Evolutionary conservation across 1,139 yeast genomes (phyloP), one percentile per base, ranked within the genome.

Genomic region (Blastobotrys niveus): DNA sequence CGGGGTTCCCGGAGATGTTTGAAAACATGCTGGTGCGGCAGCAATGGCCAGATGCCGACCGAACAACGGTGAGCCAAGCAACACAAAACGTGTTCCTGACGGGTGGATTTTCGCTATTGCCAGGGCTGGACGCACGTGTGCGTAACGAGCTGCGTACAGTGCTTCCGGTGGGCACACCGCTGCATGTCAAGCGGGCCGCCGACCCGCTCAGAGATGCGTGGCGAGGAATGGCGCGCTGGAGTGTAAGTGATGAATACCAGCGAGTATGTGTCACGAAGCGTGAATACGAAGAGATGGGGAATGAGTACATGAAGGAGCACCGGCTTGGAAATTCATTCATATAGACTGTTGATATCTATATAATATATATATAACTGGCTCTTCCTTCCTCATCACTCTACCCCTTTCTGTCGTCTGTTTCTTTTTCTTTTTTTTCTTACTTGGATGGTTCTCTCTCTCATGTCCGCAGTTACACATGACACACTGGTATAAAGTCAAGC

Each of bases 171-270:
- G 84, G 78, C 1, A 69, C 83, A 0, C 74, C 79, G 1, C 64
- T 89, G 34, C 67, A 71, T 10, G 84, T 89, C 0, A 68, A 82
- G 43, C 62, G 66, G 14, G 95, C 96, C 0, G 53, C 63, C 5
- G 79, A 86, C 58, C 88, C 95, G 2, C 56, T 77, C 2, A 60
- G 75, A 35, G 98, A 91, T 63, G 79, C 96, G 1, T 93, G 98
- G 98, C 79, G 73, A 53, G 98, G 98, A 19, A 89, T 93, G 95
- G 80, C 86, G 19, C 75, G 76, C 55, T 85, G 95, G 85, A 72
- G 93, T 2, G 58, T 61, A 3, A 66, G 73, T 24, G 62, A 55
- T 3, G 79, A 75, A 19, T 72, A 77, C 33, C 60, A 70, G 36
- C 56, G 65, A 1, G 68, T 79, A 29, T 77, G 74, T 49, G 72